These are phyloP conservation scores for Pyrenopolyporus hunteri DNA, from an alignment of 495 filamentous ascomycete genomes.

Conservation along the genomic window DNA sequence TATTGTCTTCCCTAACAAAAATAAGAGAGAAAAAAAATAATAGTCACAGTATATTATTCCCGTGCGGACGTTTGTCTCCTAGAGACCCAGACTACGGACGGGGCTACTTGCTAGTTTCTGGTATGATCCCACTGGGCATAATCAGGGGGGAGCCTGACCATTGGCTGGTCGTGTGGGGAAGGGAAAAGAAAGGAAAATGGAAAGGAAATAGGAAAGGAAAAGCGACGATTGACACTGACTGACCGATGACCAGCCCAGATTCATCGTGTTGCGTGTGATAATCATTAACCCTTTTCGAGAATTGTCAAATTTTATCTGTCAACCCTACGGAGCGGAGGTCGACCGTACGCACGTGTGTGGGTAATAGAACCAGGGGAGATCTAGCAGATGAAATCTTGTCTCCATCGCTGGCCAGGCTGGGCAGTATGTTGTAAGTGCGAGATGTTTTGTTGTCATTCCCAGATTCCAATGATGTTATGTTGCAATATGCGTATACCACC, in stretches of 20 bases:
- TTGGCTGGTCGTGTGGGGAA: conserved; percentile 18
- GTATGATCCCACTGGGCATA: too few species aligned
- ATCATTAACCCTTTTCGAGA: conserved; percentile 2
- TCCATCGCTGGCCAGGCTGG: neutral
- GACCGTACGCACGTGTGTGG: too few species aligned
- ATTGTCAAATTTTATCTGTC: neutral
- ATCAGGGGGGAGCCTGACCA: conserved; percentile 28
- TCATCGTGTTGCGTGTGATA: conserved; percentile 1
- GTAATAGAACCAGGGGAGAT: conserved; percentile 3
- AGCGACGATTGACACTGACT: neutral
- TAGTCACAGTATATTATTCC: neutral
- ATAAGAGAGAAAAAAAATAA: too few species aligned
- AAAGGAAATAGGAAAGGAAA: neutral
- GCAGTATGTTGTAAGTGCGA: neutral
- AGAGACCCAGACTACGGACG: neutral
- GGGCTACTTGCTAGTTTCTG: conserved; percentile 1
- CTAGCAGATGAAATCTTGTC: conserved; percentile 7
- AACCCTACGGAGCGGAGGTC: neutral
- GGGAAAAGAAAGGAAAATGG: neutral
- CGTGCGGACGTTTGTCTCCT: conserved; percentile 4
- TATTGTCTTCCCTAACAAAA: too few species aligned
- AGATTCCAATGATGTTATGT: conserved; percentile 8
- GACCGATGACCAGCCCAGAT: conserved; percentile 3
- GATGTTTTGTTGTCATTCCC: neutral
- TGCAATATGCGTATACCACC: neutral